Percentiles rank a stretch among this genome's conserved stretches.
These are phyloP conservation scores for Arthroderma sp. DNA, from an alignment of 2,329 filamentous ascomycete species.

Conservation along the genomic window DNA sequence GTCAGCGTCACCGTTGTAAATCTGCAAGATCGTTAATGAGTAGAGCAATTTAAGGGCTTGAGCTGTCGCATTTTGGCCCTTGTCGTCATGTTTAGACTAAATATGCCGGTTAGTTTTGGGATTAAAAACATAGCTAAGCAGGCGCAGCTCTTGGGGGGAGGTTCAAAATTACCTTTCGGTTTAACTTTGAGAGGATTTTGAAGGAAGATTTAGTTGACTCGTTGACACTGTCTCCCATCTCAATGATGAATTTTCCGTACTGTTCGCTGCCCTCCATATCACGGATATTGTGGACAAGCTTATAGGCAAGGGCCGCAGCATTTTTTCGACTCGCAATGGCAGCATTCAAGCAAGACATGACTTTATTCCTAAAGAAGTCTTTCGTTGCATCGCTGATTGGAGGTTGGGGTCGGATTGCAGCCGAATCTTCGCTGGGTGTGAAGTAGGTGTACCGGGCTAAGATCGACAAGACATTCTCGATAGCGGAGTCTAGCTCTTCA, in stretches of 20 bases:
- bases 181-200: conserved; percentile 25
- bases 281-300: conserved; percentile 29
- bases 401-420: conserved; percentile 25
- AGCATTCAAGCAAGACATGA: conserved; percentile 42
- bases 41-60: conserved; percentile 69
- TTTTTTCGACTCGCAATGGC: conserved; percentile 32
- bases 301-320: conserved; percentile 25
- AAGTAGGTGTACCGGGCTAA: conserved; percentile 41
- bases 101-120: conserved; percentile 23
- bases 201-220: conserved; percentile 31
- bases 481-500: conserved; percentile 27
- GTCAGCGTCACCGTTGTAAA: conserved; percentile 82
- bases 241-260: conserved; percentile 33
- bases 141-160: neutral
- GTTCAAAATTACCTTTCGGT: conserved; percentile 21
- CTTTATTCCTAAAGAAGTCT: conserved; percentile 40
- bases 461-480: conserved; percentile 33
- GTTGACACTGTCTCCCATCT: conserved; percentile 33
- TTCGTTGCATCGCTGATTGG: conserved; percentile 35
- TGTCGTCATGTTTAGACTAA: conserved; percentile 40
- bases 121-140: neutral
- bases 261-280: conserved; percentile 22
- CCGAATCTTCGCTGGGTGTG: conserved; percentile 18
- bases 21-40: conserved; percentile 69
- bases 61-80: conserved; percentile 28